Percentiles rank a stretch among this genome's conserved stretches.
Evolutionary conservation across 768 basidiomycete species (phyloP).

Genomic region (Xanthoconium stramineum): DNA sequence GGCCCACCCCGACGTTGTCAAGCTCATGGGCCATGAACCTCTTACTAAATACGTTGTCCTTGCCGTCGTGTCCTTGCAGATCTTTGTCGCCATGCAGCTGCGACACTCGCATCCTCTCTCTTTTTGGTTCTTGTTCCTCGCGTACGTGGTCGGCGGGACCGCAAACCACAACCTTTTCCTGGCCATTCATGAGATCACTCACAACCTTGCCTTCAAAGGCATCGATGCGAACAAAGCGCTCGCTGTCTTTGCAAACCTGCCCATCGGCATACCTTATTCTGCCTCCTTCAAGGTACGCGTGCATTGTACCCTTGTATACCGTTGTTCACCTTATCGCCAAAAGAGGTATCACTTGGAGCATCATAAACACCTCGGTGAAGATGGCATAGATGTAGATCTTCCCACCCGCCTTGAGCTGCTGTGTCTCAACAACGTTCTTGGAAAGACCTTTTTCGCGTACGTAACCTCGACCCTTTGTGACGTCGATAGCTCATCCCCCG

Average conservation of each 20-base stretch:
- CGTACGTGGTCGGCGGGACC: constrained; percentile 89
- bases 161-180: constrained; percentile 98
- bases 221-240: constrained; percentile 81
- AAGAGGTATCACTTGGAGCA: constrained; percentile 94
- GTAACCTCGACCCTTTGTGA: constrained; percentile 22
- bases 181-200: constrained; percentile 98
- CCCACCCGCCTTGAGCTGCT: constrained; percentile 84
- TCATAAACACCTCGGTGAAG: constrained; percentile 93
- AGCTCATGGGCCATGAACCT: constrained; percentile 94
- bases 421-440: constrained; percentile 89
- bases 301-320: not conserved
- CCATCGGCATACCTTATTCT: constrained; percentile 93
- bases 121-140: constrained; percentile 65
- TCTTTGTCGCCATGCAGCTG: constrained; percentile 60
- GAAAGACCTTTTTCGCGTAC: constrained; percentile 97
- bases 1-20: constrained; percentile 92
- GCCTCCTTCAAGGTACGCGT: constrained; percentile 84
- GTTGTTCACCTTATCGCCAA: constrained; percentile 5
- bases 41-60: constrained; percentile 90
- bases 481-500: constrained; percentile 3
- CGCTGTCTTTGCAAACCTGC: constrained; percentile 88
- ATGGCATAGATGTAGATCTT: constrained; percentile 94
- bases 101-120: constrained; percentile 69
- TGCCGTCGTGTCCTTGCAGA: constrained; percentile 74
- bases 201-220: constrained; percentile 89